Base-by-base conservation (phyloP, 106 monocot species). In the Acanthochlamys bracteata region DNA sequence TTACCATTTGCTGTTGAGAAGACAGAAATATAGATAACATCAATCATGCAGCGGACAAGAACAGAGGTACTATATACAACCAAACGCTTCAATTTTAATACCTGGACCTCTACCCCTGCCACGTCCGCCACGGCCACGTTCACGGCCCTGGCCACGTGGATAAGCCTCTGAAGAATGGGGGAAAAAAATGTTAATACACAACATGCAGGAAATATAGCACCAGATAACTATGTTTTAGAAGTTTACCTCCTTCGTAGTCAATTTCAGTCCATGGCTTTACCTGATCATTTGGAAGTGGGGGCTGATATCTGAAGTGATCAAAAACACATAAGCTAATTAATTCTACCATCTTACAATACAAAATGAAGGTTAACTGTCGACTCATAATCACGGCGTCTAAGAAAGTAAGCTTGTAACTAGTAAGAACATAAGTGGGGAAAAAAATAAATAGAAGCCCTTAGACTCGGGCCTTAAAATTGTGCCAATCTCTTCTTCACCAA, bases 251-350 rank as follows among this genome's bases (percentile, higher is more conserved):
- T 59, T 79, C 87, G 13, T 81, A 65, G 15, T 92, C 87, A 69
- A 82, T 79, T 59, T 92, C 84, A 41, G 57, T 49, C 57, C 70
- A 71, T 66, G 81, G 83, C 61, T 76, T 83, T 64, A 92, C 92
- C 63, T 79, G 81, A 68, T 87, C 92, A 27, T 57, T 64, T 17
- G 92, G 87, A 25, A 92, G 69, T 21, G 92, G 92, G 62, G 71
- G 42, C 42, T 92, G 92, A 66, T 92, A 92, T 46, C 91, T 91
- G 63, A 17, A 10, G 2, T 58, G 39, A 61, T 19, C 49, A 39
- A 64, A 26, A 21, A 24, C 21, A 7, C 55, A 22, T 55, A 55
- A 21, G 55, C 4, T 55, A 3, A 15, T 1, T 21, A 20, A 55
- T 9, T 55, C 10, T 20, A 55, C 12, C 20, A 55, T 20, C 0